Evolutionary conservation across 2,329 filamentous ascomycete species (phyloP), one percentile per base, ranked within the genome.

Genomic region (Fusarium dlaminii): DNA sequence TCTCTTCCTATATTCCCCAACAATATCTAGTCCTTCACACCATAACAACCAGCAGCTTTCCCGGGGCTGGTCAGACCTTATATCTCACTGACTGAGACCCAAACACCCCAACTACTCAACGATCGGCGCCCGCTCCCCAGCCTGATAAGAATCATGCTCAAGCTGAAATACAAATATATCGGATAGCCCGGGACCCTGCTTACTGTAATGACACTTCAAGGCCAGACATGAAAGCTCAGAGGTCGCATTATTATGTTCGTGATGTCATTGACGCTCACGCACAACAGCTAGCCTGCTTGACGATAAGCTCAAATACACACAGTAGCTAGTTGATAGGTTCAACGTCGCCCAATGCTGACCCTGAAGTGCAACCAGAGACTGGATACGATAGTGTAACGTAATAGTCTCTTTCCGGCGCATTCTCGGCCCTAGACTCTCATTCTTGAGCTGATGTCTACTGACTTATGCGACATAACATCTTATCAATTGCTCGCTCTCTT

Each of bases 161-260:
- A 63, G 36, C 61, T 60, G 51, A 30, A 32, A 58, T 51, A 46
- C 32, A 34, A 43, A 63, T 36, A 32, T 8, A 62, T 56, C 75
- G 75, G 75, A 75, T 76, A 56, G 36, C 63, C 43, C 75, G 75
- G 75, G 52, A 62, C 49, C 13, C 20, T 62, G 70, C 75, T 76
- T 66, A 75, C 65, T 56, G 27, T 36, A 37, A 63, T 59, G 63
- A 51, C 55, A 64, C 56, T 51, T 37, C 42, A 30, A 66, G 63
- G 36, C 49, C n/a, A 52, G 43, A 37, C 14, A 22, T 22, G 39
- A 45, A 45, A 43, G 27, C 51, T 43, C 7, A 59, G 39, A 63
- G 52, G 56, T 42, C 36, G 56, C 42, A 37, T 24, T 49, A 43
- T 52, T 43, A 27, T 56, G 37, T 43, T 40, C 24, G 27, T 62